Conservation (phyloP, 179 eudicot genomes). For the Carnegiea gigantea region DNA sequence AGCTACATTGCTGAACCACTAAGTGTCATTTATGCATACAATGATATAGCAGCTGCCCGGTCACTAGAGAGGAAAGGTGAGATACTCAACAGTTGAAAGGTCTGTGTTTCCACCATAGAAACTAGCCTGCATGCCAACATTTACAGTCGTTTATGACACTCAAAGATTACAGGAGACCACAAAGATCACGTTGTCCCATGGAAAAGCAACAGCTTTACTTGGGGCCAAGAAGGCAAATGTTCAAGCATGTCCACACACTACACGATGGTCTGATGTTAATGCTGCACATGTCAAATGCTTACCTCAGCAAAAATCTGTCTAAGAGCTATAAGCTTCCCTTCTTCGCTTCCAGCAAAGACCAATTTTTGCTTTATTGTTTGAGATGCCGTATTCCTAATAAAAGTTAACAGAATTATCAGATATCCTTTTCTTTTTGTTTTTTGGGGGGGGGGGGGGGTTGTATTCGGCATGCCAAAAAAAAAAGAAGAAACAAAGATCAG, state of each 20-base stretch:
- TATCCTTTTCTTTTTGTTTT: neutral
- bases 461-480: too few species aligned
- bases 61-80: neutral
- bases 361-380: conserved; percentile 77
- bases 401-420: conserved; percentile 9
- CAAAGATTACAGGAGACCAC: too few species aligned
- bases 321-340: conserved; percentile 90
- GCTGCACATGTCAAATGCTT: conserved; percentile 23
- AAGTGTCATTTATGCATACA: neutral
- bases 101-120: neutral
- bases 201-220: too few species aligned
- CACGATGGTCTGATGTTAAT: neutral
- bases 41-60: neutral
- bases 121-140: neutral
- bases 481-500: too few species aligned
- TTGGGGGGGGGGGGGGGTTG: neutral
- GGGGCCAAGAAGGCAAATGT: neutral
- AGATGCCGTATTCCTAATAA: conserved; percentile 84
- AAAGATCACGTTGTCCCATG: too few species aligned
- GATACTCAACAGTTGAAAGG: too few species aligned
- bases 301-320: conserved; percentile 97
- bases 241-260: neutral
- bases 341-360: conserved; percentile 88
- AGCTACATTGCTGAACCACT: neutral
- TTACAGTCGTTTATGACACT: too few species aligned